Base-by-base conservation (phyloP, 495 filamentous ascomycete genomes). In the Glutinoglossum americanum region DNA sequence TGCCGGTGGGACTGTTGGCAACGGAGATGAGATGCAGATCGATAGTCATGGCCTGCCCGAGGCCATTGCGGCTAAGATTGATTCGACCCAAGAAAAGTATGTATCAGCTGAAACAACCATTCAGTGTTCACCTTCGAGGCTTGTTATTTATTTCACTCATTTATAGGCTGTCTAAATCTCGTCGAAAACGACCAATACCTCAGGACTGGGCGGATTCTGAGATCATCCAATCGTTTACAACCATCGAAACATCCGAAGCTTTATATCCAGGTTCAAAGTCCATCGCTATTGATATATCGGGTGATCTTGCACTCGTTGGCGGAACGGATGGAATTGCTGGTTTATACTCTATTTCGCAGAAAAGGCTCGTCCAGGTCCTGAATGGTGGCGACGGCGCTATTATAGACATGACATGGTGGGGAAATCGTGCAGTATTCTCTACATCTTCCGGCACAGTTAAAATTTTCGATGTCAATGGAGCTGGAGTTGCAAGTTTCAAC, bases 1-100 rank as follows among this genome's bases (percentile, higher is more conserved):
- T 17, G 73, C 76, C 33, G 76, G 81, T 45, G 66, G 66, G 21
- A 72, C 67, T 5, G 67, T 69, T 7, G 68, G 69, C 21, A 79
- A 75, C 62, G 85, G 80, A 27, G 90, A 96, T 67, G 82, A 80
- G 26, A 98, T 98, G 92, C 82, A 90, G 60, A 80, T 98, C 1
- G 92, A 98, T 70, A 74, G 70, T 9, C 76, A 81, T 57, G 77
- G 76, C 5, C 70, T 97, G 37, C 80, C 89, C 13, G 81, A 84
- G 27, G 74, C 75, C 3, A 72, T 98, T 27, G 72, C 80, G 32
- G 80, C 80, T 48, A 83, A 84, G 65, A 75, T 96, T 49, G 82
- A 92, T 51, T 79, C 76, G 63, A 82, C 84, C 62, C 84, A 94
- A 63, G 77, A 82, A 64, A 74, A 74, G 86, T 90, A 80, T 47